Evolutionary conservation across 257 asterid species (phyloP), one percentile per base, ranked within the genome.

Genomic region (Solanum neorickii): DNA sequence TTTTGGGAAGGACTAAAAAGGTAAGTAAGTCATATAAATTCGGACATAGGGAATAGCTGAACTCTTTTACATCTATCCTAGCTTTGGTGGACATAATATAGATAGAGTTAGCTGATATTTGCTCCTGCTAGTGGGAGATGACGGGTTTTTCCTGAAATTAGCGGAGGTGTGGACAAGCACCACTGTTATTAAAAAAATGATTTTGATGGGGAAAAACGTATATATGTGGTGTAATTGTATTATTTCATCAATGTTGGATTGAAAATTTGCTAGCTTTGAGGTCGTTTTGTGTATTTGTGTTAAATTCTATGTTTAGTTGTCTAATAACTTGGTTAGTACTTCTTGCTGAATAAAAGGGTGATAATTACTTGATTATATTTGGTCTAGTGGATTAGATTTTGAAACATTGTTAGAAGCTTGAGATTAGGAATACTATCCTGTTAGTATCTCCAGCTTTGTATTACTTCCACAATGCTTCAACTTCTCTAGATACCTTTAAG

Each of bases 91-190:
- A 3, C 0, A 18, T 6, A 56, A 10, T 56, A 7, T 56, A 56
- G n/a, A 56, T 18, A 18, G 62, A 56, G 10, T 7, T 18, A 18
- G 0, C 0, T 56, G 62, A 15, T 59, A 21, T 59, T 0, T 59
- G 68, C 0, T 10, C 27, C 68, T 59, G 23, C 0, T 52, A 9
- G 23, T 56, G n/a, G n/a, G 62, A 56, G 62, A n/a, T 56, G n/a
- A 56, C 1, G 0, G 11, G n/a, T 0, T 18, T 56, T 56, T 2
- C 62, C 0, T 18, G 2, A 4, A 49, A 49, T 49, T 49, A 49
- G 9, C 15, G 3, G 60, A 49, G 60, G 60, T 15, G 60, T 2
- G 21, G 21, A 21, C 9, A 49, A 49, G 60, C 9, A 52, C 62
- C 62, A 56, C n/a, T 6, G 0, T 18, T 18, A 56, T 6, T 6